These are phyloP conservation scores for Fusarium continuum DNA, from an alignment of 2,329 filamentous ascomycete genomes.

Conservation along the genomic window DNA sequence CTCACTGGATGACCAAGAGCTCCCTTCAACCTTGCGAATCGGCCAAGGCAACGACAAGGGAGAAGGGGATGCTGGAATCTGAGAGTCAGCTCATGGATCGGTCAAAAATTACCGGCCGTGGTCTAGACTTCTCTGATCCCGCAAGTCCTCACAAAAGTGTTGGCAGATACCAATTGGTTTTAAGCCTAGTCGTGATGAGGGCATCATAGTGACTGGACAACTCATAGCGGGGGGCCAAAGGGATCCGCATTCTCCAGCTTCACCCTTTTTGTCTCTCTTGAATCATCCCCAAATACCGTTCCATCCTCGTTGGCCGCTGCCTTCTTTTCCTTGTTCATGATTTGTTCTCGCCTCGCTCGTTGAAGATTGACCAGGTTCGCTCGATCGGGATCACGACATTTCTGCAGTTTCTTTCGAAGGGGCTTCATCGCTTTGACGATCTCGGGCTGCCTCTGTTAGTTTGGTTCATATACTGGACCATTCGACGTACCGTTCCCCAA, in stretches of 20 bases:
- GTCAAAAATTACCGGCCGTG: conserved; percentile 15
- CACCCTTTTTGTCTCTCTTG: conserved; percentile 57
- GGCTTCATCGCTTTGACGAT: conserved; percentile 59
- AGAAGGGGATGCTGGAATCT: conserved; percentile 16
- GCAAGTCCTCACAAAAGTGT: conserved; percentile 4
- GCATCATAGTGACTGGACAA: conserved; percentile 28
- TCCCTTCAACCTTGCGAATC: conserved; percentile 5
- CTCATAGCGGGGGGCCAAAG: conserved; percentile 57
- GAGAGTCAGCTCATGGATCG: conserved; percentile 23
- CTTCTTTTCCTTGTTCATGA: conserved; percentile 57
- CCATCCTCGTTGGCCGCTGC: conserved; percentile 52
- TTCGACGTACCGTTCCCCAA: conserved; percentile 59
- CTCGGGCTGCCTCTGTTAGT: conserved; percentile 52
- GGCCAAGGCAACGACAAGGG: conserved; percentile 17
- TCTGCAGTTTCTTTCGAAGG: conserved; percentile 74
- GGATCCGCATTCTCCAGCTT: conserved; percentile 58
- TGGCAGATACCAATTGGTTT: conserved; percentile 26
- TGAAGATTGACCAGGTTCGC: conserved; percentile 76
- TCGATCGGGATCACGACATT: conserved; percentile 78
- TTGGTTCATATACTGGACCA: background rate
- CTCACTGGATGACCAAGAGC: conserved; percentile 3
- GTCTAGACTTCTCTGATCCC: conserved; percentile 1
- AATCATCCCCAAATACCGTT: conserved; percentile 57
- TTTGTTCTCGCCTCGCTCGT: conserved; percentile 67
- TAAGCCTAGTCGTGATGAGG: background rate